Percentiles rank a stretch among this genome's conserved stretches.
Conservation (phyloP, 2,329 filamentous ascomycete genomes). For the Colletotrichum cereale region DNA sequence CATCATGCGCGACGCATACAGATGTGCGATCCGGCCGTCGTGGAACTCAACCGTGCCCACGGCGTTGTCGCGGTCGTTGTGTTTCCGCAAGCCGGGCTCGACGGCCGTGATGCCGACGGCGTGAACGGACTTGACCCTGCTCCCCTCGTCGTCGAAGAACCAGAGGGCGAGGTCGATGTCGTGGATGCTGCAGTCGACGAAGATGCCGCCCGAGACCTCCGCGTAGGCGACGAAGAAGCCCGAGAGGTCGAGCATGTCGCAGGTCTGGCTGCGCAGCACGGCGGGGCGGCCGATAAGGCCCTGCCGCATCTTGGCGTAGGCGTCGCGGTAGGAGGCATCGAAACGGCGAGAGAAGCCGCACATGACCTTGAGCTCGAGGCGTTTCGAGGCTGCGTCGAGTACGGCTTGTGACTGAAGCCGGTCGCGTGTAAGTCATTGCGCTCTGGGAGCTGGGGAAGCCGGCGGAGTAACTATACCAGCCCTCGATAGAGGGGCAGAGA, state of each 20-base stretch:
- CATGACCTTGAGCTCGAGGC: slow-evolving; percentile 74
- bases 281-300: slow-evolving; percentile 71
- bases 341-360: slow-evolving; percentile 60
- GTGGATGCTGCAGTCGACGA: slow-evolving; percentile 79
- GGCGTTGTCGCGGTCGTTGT: slow-evolving; percentile 50
- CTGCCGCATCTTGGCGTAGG: slow-evolving; percentile 61
- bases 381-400: slow-evolving; percentile 65
- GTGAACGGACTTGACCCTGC: slow-evolving; percentile 47
- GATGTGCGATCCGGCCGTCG: slow-evolving; percentile 72
- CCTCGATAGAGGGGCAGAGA: slow-evolving; percentile 16
- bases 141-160: slow-evolving; percentile 50
- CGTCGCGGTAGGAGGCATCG: slow-evolving; percentile 74
- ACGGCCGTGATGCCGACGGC: slow-evolving; percentile 50
- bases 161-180: slow-evolving; percentile 64
- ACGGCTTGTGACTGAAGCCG: slow-evolving; percentile 69
- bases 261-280: slow-evolving; percentile 74
- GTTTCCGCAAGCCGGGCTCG: slow-evolving; percentile 49
- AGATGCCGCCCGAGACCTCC: slow-evolving; percentile 74
- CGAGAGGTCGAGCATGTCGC: slow-evolving; percentile 73
- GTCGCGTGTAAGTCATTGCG: background rate
- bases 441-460: background rate
- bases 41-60: slow-evolving; percentile 73
- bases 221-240: slow-evolving; percentile 79
- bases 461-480: too few relatives aligned
- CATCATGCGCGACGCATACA: slow-evolving; percentile 76